Evolutionary conservation across 768 basidiomycete species (phyloP).

Genomic region (Tylopilus felleus): DNA sequence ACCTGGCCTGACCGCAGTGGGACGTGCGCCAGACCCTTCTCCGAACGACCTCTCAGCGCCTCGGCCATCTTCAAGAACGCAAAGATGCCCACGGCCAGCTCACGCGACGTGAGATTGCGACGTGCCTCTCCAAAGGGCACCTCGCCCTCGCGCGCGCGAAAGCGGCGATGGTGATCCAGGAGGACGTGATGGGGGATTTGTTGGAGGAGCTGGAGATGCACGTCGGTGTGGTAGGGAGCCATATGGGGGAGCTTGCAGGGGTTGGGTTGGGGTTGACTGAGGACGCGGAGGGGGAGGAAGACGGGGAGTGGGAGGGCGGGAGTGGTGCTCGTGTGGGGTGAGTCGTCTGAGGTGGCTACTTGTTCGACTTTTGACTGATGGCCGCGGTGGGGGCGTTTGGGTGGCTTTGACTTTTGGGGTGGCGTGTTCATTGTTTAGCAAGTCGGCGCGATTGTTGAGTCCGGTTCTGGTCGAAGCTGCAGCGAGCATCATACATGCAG

Average conservation of each 20-base stretch:
- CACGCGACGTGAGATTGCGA: slow-evolving; percentile 65
- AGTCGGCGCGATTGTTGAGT: slow-evolving; percentile 33
- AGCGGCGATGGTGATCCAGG: slow-evolving; percentile 61
- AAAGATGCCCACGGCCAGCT: slow-evolving; percentile 63
- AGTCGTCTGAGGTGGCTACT: neutral
- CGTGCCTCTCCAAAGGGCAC: slow-evolving; percentile 58
- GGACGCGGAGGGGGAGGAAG: neutral
- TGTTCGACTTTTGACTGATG: slow-evolving; percentile 1
- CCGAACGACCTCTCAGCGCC: slow-evolving; percentile 56
- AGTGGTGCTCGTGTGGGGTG: slow-evolving; percentile 35
- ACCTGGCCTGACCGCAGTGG: neutral
- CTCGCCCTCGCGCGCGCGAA: slow-evolving; percentile 66
- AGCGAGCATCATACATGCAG: slow-evolving; percentile 63
- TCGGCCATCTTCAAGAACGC: slow-evolving; percentile 69
- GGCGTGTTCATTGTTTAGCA: slow-evolving; percentile 29
- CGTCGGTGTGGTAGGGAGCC: slow-evolving; percentile 58
- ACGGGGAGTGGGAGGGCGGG: neutral
- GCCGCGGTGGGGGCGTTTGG: neutral
- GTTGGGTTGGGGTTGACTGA: slow-evolving; percentile 3
- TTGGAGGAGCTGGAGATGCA: slow-evolving; percentile 65
- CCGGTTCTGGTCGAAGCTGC: slow-evolving; percentile 61
- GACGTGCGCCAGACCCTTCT: slow-evolving; percentile 53
- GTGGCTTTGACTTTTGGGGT: neutral
- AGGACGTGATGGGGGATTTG: slow-evolving; percentile 60
- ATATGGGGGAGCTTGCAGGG: slow-evolving; percentile 47